Evolutionary conservation across 1,284 basidiomycete species (phyloP).

Genomic region (Trametes versicolor): DNA sequence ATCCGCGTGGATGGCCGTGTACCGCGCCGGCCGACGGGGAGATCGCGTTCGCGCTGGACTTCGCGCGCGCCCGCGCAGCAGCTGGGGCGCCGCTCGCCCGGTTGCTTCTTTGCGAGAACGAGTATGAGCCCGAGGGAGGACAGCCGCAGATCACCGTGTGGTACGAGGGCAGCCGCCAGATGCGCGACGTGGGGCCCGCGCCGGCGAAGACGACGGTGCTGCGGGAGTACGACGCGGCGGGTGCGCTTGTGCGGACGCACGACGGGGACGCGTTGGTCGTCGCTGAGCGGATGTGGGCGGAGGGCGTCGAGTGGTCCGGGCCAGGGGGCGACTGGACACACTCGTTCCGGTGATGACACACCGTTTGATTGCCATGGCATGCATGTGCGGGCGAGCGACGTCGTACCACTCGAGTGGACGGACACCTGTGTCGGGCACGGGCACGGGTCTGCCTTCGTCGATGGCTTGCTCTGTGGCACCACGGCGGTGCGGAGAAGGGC

Average conservation of each 20-base stretch:
- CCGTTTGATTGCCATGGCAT: too few relatives aligned
- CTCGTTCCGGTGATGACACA: not conserved
- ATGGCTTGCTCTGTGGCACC: conserved; percentile 62
- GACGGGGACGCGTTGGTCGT: not conserved
- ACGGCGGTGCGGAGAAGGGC: conserved; percentile 18
- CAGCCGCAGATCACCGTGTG: not conserved
- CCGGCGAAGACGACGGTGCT: not conserved
- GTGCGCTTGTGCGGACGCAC: not conserved
- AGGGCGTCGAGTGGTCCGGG: not conserved
- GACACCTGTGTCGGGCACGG: conserved; percentile 46
- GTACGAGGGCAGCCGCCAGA: too few relatives aligned
- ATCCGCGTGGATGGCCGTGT: not conserved
- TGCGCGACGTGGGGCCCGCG: too few relatives aligned
- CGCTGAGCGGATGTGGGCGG: not conserved
- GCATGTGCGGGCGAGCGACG: too few relatives aligned
- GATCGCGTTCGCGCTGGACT: not conserved
- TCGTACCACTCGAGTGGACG: conserved; percentile 68
- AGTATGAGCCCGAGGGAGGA: not conserved
- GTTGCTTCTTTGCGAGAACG: not conserved
- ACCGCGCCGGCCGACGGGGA: not conserved
- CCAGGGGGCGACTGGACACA: not conserved
- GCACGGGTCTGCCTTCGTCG: conserved; percentile 64
- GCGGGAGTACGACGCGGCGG: not conserved
- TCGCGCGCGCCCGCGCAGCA: not conserved
- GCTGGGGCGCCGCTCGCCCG: not conserved